Evolutionary conservation across 2,329 filamentous ascomycete genomes (phyloP).

Genomic region (Aspergillus caelatus): DNA sequence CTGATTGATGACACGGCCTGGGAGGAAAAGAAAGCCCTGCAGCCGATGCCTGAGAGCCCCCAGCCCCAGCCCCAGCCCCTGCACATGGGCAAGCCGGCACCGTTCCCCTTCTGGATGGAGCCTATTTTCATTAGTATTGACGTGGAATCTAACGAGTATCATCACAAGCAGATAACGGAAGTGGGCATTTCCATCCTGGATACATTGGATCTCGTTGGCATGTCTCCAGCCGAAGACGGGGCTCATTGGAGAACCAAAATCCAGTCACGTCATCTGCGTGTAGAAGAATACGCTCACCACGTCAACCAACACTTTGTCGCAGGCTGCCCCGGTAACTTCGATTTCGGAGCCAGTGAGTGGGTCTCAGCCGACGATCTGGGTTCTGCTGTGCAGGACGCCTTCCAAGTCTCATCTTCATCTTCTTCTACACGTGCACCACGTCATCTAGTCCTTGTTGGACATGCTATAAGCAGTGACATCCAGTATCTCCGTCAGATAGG

Average conservation of each 20-base stretch:
- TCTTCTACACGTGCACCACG: constrained; percentile 44
- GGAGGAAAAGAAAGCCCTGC: constrained; percentile 22
- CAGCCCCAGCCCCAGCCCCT: constrained; percentile 38
- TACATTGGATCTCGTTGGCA: constrained; percentile 58
- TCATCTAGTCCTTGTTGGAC: constrained; percentile 77
- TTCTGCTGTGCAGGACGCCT: constrained; percentile 55
- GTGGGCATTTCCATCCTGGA: constrained; percentile 83
- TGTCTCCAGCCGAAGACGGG: constrained; percentile 64
- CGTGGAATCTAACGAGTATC: constrained; percentile 75
- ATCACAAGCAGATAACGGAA: constrained; percentile 73
- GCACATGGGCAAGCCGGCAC: constrained; percentile 49
- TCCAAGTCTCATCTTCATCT: constrained; percentile 56
- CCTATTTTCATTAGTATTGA: constrained; percentile 79
- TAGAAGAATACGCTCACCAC: constrained; percentile 68
- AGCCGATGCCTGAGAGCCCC: constrained; percentile 16
- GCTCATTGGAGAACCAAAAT: constrained; percentile 70
- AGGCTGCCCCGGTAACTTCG: constrained; percentile 79
- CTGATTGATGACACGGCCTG: constrained; percentile 23
- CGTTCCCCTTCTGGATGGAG: constrained; percentile 54
- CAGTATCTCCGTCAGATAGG: constrained; percentile 67
- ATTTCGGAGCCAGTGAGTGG: constrained; percentile 64
- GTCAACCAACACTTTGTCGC: constrained; percentile 69
- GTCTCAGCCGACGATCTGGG: constrained; percentile 52
- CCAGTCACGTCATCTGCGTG: constrained; percentile 72
- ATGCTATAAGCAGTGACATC: constrained; percentile 71